Conservation (phyloP, 2,329 filamentous ascomycete species). For the Botrytis byssoidea region DNA sequence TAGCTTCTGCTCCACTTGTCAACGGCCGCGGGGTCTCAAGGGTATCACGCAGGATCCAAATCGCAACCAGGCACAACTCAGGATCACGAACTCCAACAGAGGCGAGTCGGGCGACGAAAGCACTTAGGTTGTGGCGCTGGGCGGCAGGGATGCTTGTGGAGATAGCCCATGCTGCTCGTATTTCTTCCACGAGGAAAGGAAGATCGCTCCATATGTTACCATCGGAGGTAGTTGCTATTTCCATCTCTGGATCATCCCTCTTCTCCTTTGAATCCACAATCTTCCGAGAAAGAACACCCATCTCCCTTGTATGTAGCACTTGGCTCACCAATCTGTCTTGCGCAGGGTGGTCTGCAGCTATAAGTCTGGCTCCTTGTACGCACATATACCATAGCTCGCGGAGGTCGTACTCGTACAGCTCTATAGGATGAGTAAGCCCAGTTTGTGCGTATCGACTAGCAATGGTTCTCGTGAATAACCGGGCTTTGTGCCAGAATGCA, state of each 20-base stretch:
- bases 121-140: not conserved
- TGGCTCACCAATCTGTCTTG: not conserved
- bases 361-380: not conserved
- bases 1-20: not conserved
- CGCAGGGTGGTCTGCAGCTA: not conserved
- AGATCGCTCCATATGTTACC: not conserved
- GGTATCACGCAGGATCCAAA: not conserved
- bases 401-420: not conserved
- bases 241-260: not conserved
- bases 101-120: not conserved
- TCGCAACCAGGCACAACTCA: not conserved
- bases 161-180: not conserved
- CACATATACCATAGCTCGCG: not conserved
- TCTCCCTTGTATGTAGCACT: not conserved
- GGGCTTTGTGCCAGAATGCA: not conserved
- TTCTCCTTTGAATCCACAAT: not conserved
- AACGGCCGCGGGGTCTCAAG: not conserved
- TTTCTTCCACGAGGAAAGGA: not conserved
- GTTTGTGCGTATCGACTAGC: not conserved
- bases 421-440: not conserved
- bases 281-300: not conserved
- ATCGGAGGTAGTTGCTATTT: not conserved
- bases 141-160: not conserved
- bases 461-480: not conserved
- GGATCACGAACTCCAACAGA: not conserved